Evolutionary conservation across 495 filamentous ascomycete genomes (phyloP).

Genomic region (Aspergillus asperescens): DNA sequence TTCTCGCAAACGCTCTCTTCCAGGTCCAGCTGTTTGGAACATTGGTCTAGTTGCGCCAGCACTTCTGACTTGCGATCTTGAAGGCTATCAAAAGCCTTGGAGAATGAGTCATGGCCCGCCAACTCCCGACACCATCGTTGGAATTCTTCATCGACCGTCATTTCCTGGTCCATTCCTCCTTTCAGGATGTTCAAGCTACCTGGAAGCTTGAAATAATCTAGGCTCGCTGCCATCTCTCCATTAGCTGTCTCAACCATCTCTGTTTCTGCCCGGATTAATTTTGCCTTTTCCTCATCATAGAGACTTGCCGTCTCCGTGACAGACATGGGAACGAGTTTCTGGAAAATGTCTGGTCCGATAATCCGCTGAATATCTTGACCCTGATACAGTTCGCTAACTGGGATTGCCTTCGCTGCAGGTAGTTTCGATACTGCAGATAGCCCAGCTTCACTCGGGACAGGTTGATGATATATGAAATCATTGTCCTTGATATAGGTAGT

Average conservation of each 20-base stretch:
- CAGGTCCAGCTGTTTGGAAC: slow-evolving; percentile 83
- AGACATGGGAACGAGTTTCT: slow-evolving; percentile 92
- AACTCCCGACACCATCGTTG: slow-evolving; percentile 89
- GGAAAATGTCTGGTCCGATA: slow-evolving; percentile 94
- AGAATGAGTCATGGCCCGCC: slow-evolving; percentile 71
- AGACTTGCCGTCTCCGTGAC: slow-evolving; percentile 95
- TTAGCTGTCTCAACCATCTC: slow-evolving; percentile 88
- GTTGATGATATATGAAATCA: slow-evolving; percentile 96
- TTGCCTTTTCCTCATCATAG: slow-evolving; percentile 98
- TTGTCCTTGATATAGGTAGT: slow-evolving; percentile 81
- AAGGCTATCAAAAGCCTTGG: slow-evolving; percentile 68
- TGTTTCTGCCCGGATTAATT: slow-evolving; percentile 86
- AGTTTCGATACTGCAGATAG: slow-evolving; percentile 81
- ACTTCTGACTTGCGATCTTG: slow-evolving; percentile 72
- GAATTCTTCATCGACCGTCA: slow-evolving; percentile 85
- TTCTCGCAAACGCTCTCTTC: slow-evolving; percentile 98
- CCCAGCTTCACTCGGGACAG: slow-evolving; percentile 76
- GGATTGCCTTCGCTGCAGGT: slow-evolving; percentile 95
- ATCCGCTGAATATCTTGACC: slow-evolving; percentile 96
- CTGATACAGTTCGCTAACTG: slow-evolving; percentile 92
- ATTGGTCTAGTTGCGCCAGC: slow-evolving; percentile 62
- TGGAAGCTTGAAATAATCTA: slow-evolving; percentile 90
- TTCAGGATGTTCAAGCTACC: slow-evolving; percentile 86
- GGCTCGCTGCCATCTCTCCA: slow-evolving; percentile 88
- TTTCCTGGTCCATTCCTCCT: slow-evolving; percentile 86